phyloP scores from a whole-genome alignment of 768 basidiomycete species.

The Kwoniella sp. region DNA sequence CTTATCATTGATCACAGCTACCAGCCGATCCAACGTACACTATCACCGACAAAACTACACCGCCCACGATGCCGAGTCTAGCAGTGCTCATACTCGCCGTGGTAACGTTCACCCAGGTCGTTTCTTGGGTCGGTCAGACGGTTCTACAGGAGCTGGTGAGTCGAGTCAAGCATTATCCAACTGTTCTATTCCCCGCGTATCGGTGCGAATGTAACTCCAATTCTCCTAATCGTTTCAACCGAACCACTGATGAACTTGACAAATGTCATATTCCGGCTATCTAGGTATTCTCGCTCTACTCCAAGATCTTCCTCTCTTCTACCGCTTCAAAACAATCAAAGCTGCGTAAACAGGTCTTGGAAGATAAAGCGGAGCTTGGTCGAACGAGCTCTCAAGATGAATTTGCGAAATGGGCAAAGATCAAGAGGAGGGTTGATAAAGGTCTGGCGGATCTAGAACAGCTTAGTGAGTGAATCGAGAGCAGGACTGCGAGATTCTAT shows the following conservation, averaged over 20 bases:
- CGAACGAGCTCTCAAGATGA: constrained; percentile 94
- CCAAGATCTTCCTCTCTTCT: constrained; percentile 66
- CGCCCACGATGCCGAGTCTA: constrained; percentile 56
- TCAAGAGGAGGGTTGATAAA: constrained; percentile 87
- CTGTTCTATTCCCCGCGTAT: no score
- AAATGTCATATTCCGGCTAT: no score
- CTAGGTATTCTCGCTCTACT: constrained; percentile 74
- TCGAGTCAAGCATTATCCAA: constrained; percentile 24
- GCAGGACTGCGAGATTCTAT: no score
- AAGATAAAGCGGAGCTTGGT: constrained; percentile 78
- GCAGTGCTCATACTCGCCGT: constrained; percentile 78
- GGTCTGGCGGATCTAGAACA: constrained; percentile 86
- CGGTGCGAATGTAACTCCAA: no score
- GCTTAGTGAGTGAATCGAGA: constrained; percentile 71
- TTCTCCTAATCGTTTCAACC: no score
- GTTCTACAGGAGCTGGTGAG: constrained; percentile 79
- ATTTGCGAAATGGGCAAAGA: constrained; percentile 97
- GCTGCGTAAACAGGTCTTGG: constrained; percentile 78
- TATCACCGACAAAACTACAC: no score
- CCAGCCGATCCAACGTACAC: no score
- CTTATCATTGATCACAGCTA: no score
- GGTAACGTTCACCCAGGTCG: constrained; percentile 77
- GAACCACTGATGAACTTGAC: no score
- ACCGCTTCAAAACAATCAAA: constrained; percentile 65
- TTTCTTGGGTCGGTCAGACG: constrained; percentile 84